Percentiles rank a stretch among this genome's conserved stretches.
Conservation (phyloP, 306 rosid genomes). For the Malus orientalis region DNA sequence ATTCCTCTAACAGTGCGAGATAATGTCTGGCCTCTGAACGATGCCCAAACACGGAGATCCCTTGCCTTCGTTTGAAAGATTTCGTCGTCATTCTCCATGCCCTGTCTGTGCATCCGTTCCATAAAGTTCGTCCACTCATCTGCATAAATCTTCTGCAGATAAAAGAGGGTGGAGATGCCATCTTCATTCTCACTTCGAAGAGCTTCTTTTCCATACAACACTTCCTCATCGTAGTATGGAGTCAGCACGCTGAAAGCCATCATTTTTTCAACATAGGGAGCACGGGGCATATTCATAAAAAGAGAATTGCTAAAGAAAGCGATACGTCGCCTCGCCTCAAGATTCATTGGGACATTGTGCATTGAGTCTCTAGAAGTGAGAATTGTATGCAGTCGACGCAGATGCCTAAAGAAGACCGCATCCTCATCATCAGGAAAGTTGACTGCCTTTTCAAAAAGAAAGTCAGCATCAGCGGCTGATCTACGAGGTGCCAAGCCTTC, state of each 20-base stretch:
- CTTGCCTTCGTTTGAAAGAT: constrained; percentile 43
- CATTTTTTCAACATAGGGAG: constrained; percentile 82
- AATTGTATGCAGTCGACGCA: constrained; percentile 69
- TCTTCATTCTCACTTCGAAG: constrained; percentile 77
- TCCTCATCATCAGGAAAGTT: constrained; percentile 56
- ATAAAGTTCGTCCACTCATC: constrained; percentile 88
- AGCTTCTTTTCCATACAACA: constrained; percentile 48
- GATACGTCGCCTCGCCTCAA: constrained; percentile 74
- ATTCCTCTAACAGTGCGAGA: constrained; percentile 92
- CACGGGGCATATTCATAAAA: constrained; percentile 96
- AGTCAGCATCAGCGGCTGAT: constrained; percentile 34
- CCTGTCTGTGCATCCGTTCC: constrained; percentile 80
- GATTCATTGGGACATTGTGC: constrained; percentile 72
- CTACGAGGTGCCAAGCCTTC: constrained; percentile 54
- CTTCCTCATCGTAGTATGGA: constrained; percentile 91
- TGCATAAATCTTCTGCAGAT: constrained; percentile 83
- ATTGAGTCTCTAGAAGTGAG: constrained; percentile 82
- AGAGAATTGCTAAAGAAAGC: constrained; percentile 92
- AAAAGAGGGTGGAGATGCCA: constrained; percentile 78
- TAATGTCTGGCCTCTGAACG: constrained; percentile 88
- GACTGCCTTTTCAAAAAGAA: constrained; percentile 69
- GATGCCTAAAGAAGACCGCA: constrained; percentile 43
- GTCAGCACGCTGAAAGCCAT: constrained; percentile 85
- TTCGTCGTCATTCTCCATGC: constrained; percentile 59
- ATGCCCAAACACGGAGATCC: constrained; percentile 87